Base-by-base conservation (phyloP, 768 basidiomycete genomes). In the Termitomyces sp. region DNA sequence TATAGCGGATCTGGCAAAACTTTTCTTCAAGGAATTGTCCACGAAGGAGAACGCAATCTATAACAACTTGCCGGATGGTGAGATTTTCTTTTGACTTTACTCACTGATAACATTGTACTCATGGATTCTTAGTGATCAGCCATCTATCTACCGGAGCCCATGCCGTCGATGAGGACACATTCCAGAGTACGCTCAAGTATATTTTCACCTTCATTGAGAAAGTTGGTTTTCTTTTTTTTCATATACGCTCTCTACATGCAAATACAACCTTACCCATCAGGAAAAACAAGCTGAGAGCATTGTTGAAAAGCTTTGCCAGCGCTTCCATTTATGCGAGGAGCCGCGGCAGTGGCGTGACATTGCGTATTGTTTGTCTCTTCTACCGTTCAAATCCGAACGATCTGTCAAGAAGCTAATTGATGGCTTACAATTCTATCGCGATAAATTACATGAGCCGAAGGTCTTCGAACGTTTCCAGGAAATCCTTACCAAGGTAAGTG, bases 11-110 rank as follows among this genome's bases (percentile, higher is more conserved):
- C 79, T 99, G 40, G 96, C 97, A n/a, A 96, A 94, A 71, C 70
- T 99, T 51, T 99, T 99, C 84, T 99, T 99, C 78, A 90, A 85
- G 22, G 95, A 98, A 68, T 74, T 99, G 53, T 88, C 92, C 35
- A 94, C 92, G 28, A 99, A 98, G 74, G 97, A 98, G 65, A 99
- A 99, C 69, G 97, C 95, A 7, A 95, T 99, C 57, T 98, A 98
- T 70, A 98, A 98, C 72, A 99, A 99, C 70, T 72, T 99, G 65
- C 97, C 95, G 2, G 97, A 99, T 73, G 90, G 92, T 91, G 65
- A 35, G 85, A 57, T 10, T 28, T 13, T 36, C 13, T 36, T 13
- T 2, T 1, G 20, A 4, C 41, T 18, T 54, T 20, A 47, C 50
- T 5, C 36, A 51, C 3, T 48, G 46, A 35, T 32, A 10, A 18